Evolutionary conservation across 352 stramenopile species (phyloP).

Genomic region (Thalassiosira hispida): DNA sequence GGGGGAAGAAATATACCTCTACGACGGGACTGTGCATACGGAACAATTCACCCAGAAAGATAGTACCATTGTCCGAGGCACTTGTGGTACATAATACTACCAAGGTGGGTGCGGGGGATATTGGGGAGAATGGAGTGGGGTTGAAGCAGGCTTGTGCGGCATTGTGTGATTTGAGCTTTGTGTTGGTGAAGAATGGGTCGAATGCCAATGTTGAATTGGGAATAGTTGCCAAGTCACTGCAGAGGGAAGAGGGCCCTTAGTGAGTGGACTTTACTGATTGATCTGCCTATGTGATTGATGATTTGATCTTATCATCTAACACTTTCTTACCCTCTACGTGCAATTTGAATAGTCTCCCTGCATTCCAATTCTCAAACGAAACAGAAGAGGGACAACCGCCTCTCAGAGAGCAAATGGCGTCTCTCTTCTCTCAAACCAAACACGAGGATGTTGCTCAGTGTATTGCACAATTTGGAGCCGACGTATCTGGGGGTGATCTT

Average conservation of each 20-base stretch:
- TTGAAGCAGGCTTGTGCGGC: conserved; percentile 60
- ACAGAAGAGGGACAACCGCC: not conserved
- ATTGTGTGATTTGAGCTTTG: conserved; percentile 48
- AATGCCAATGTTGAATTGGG: conserved; percentile 28
- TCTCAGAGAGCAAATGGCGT: conserved; percentile 3
- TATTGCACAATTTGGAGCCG: not conserved
- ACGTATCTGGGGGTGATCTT: not conserved
- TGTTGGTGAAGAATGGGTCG: conserved; percentile 29
- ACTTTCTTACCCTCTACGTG: too few species aligned
- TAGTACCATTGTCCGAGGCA: not conserved
- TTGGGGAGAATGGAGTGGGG: conserved; percentile 64
- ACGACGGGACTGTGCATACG: conserved; percentile 4
- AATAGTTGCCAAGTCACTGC: conserved; percentile 45
- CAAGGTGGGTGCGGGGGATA: conserved; percentile 11
- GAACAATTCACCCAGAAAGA: not conserved
- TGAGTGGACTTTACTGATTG: conserved; percentile 12
- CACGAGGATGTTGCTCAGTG: not conserved
- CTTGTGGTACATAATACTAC: not conserved
- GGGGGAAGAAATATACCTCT: not conserved
- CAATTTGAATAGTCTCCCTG: conserved; percentile 8
- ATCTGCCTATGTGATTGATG: not conserved
- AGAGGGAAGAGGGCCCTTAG: conserved; percentile 42
- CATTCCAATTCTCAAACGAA: conserved; percentile 8
- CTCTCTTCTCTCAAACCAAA: not conserved
- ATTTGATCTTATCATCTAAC: conserved; percentile 3